These are phyloP conservation scores for Carnegiea gigantea DNA, from an alignment of 179 eudicot species.

Conservation along the genomic window DNA sequence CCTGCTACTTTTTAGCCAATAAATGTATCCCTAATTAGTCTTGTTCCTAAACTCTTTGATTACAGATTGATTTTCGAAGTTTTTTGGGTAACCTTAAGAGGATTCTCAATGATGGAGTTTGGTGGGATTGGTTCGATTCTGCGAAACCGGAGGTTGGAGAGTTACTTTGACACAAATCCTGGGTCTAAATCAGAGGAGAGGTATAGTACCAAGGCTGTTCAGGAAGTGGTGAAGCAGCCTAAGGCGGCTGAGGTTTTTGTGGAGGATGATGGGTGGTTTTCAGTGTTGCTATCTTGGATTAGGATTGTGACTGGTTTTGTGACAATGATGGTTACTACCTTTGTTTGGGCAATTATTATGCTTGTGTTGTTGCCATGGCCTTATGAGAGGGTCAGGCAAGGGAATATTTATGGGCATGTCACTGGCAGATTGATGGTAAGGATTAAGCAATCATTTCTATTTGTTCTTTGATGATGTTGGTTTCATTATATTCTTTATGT, in stretches of 20 bases:
- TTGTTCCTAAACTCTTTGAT: background rate
- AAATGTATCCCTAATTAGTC: no score
- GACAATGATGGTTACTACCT: slow-evolving; percentile 38
- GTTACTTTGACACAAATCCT: slow-evolving; percentile 25
- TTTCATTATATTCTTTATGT: background rate
- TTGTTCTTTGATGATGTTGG: background rate
- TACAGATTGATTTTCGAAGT: background rate
- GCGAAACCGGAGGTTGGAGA: slow-evolving; percentile 26
- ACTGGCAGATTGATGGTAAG: slow-evolving; percentile 42
- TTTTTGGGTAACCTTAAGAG: background rate
- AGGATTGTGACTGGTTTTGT: slow-evolving; percentile 36
- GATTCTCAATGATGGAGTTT: background rate
- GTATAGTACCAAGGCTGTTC: slow-evolving; percentile 2
- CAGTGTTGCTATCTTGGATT: slow-evolving; percentile 29
- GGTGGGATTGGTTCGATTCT: slow-evolving; percentile 11
- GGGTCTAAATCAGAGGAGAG: slow-evolving; percentile 1
- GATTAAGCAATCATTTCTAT: background rate
- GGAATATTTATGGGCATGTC: slow-evolving; percentile 42
- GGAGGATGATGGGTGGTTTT: slow-evolving; percentile 29
- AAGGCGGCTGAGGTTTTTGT: slow-evolving; percentile 22
- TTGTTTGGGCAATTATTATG: slow-evolving; percentile 40
- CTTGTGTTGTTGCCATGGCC: slow-evolving; percentile 44
- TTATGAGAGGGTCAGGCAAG: slow-evolving; percentile 40
- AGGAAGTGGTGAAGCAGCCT: slow-evolving; percentile 8
- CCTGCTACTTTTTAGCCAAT: background rate